Percentiles rank a stretch among this genome's conserved stretches.
phyloP scores from a whole-genome alignment of 768 basidiomycete species.

The Mycena galericulata region DNA sequence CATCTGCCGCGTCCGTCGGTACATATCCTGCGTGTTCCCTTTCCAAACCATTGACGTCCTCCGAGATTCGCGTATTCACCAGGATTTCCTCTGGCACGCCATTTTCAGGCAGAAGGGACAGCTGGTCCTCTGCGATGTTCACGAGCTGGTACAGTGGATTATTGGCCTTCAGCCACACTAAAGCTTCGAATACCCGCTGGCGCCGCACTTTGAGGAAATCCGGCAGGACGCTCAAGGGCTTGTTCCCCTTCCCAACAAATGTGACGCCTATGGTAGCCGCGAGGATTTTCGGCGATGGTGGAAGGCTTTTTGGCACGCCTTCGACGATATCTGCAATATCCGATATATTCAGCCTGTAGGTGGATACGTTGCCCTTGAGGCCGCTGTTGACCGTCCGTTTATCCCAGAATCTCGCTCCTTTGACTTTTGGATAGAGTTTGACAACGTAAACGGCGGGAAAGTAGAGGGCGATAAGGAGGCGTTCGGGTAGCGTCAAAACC shows the following conservation, averaged over 20 bases:
- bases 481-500: constrained; percentile 48
- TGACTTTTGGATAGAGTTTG: constrained; percentile 50
- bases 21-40: constrained; percentile 48
- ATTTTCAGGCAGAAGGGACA: constrained; percentile 45
- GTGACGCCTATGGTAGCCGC: constrained; percentile 45
- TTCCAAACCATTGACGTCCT: constrained; percentile 31
- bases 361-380: constrained; percentile 50
- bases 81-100: constrained; percentile 47
- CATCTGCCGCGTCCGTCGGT: constrained; percentile 22
- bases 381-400: constrained; percentile 31
- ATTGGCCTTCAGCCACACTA: constrained; percentile 48
- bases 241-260: constrained; percentile 40
- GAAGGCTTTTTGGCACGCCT: constrained; percentile 26
- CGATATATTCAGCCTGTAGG: constrained; percentile 38
- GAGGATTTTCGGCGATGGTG: constrained; percentile 44
- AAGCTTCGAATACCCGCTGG: constrained; percentile 33
- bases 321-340: constrained; percentile 38
- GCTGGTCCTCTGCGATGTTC: constrained; percentile 29
- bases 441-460: constrained; percentile 49
- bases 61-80: constrained; percentile 29
- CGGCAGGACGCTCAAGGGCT: constrained; percentile 37
- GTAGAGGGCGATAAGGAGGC: constrained; percentile 46
- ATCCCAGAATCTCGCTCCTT: constrained; percentile 28
- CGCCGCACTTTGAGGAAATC: constrained; percentile 41
- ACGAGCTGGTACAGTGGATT: constrained; percentile 44